Percentiles rank a stretch among this genome's conserved stretches.
Conservation (phyloP, 345 rosid species). For the Syzygium grande region DNA sequence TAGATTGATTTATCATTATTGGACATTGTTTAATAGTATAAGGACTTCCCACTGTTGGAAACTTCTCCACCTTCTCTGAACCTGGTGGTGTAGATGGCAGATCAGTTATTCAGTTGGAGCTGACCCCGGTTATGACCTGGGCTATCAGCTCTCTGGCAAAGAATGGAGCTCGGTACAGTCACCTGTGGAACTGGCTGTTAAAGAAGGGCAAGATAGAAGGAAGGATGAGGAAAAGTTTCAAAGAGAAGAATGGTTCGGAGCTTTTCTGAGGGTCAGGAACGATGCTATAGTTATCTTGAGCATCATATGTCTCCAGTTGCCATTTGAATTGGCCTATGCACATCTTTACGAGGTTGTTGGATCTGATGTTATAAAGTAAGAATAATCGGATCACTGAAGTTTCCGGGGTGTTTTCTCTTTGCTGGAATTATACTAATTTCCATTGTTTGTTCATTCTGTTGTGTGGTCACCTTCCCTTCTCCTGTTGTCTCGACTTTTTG, state of each 20-base stretch:
- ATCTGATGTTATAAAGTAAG: constrained; percentile 62
- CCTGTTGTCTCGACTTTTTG: not conserved
- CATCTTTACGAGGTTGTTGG: constrained; percentile 64
- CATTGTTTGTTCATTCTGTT: not conserved
- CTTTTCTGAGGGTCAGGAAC: constrained; percentile 70
- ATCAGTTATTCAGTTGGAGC: constrained; percentile 53
- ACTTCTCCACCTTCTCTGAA: not conserved
- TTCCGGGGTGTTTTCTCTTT: not conserved
- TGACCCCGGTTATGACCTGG: constrained; percentile 44
- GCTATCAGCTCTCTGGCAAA: constrained; percentile 24
- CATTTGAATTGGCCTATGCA: constrained; percentile 97
- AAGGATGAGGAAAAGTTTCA: constrained; percentile 72
- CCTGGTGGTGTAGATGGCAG: constrained; percentile 55
- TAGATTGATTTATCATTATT: not conserved
- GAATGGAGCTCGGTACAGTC: constrained; percentile 51
- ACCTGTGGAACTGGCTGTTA: constrained; percentile 33
- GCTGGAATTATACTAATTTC: not conserved
- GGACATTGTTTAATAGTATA: not conserved
- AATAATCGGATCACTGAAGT: constrained; percentile 1
- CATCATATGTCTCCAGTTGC: constrained; percentile 89
- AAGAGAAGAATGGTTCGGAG: constrained; percentile 80
- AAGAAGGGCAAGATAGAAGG: constrained; percentile 31
- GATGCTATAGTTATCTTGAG: constrained; percentile 57
- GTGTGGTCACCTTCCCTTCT: not conserved
- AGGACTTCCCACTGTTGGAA: not conserved